phyloP scores from a whole-genome alignment of 2,329 filamentous ascomycete genomes.

The Xylaria sp. region DNA sequence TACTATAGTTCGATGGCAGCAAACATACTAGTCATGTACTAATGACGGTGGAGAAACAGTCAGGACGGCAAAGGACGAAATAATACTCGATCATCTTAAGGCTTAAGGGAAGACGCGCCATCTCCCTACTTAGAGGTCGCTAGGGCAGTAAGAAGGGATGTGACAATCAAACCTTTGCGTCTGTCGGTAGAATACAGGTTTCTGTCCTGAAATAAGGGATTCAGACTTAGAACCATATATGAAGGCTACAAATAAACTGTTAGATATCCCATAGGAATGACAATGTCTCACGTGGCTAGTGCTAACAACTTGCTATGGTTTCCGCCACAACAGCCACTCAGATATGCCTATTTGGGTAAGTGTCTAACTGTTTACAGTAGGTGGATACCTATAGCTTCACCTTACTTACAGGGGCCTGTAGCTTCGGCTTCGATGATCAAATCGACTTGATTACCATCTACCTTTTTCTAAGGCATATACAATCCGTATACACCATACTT shows the following conservation, averaged over 20 bases:
- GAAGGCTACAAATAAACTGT: not conserved
- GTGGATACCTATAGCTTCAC: not conserved
- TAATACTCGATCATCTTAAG: not conserved
- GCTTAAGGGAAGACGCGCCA: not conserved
- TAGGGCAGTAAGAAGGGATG: not conserved
- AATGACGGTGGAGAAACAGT: conserved; percentile 3
- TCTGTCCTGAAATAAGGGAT: too few relatives aligned
- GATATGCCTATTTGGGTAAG: not conserved
- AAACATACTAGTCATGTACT: not conserved
- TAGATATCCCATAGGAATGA: too few relatives aligned
- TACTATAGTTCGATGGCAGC: too few relatives aligned
- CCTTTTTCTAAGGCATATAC: not conserved
- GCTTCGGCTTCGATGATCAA: not conserved
- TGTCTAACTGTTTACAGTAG: not conserved
- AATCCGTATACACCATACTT: not conserved
- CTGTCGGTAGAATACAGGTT: not conserved
- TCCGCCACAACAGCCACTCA: not conserved
- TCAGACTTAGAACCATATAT: not conserved
- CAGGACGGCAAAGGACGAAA: not conserved
- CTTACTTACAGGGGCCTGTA: not conserved
- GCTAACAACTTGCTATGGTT: not conserved
- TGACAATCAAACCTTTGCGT: not conserved
- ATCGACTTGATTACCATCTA: not conserved
- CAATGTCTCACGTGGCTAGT: not conserved
- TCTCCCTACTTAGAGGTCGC: not conserved